Conservation (phyloP, 2,329 filamentous ascomycete genomes). For the Apiospora phragmitis region DNA sequence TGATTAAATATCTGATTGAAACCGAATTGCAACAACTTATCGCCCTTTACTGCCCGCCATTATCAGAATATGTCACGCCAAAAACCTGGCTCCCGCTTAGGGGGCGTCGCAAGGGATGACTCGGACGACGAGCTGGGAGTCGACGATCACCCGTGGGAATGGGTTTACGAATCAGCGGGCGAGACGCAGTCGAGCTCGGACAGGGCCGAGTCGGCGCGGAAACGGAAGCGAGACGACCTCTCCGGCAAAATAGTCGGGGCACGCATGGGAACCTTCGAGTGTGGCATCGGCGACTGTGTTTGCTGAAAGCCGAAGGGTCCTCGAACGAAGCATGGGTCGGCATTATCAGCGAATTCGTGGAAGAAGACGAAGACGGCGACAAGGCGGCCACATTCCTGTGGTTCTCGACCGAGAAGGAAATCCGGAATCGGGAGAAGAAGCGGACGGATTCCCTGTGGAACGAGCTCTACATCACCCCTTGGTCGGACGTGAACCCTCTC, state of each 20-base stretch:
- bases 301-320: conserved; percentile 83
- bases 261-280: conserved; percentile 78
- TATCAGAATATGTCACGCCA: conserved; percentile 12
- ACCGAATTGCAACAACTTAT: background rate
- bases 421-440: conserved; percentile 81
- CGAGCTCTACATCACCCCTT: conserved; percentile 87
- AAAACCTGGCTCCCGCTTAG: conserved; percentile 42
- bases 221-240: conserved; percentile 36
- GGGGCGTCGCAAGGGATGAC: conserved; percentile 69
- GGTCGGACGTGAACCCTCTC: conserved; percentile 84
- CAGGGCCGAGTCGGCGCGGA: conserved; percentile 24
- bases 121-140: conserved; percentile 84
- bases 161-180: conserved; percentile 62
- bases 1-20: background rate
- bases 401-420: conserved; percentile 91
- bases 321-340: conserved; percentile 86
- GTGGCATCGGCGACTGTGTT: conserved; percentile 79
- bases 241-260: conserved; percentile 71
- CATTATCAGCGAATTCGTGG: conserved; percentile 79
- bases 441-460: conserved; percentile 78
- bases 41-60: background rate
- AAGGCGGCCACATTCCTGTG: conserved; percentile 91
- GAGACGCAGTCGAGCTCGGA: conserved; percentile 9
- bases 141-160: conserved; percentile 75
- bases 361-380: conserved; percentile 70